These are phyloP conservation scores for Rutstroemia sp. DNA, from an alignment of 2,329 filamentous ascomycete genomes.

Conservation along the genomic window DNA sequence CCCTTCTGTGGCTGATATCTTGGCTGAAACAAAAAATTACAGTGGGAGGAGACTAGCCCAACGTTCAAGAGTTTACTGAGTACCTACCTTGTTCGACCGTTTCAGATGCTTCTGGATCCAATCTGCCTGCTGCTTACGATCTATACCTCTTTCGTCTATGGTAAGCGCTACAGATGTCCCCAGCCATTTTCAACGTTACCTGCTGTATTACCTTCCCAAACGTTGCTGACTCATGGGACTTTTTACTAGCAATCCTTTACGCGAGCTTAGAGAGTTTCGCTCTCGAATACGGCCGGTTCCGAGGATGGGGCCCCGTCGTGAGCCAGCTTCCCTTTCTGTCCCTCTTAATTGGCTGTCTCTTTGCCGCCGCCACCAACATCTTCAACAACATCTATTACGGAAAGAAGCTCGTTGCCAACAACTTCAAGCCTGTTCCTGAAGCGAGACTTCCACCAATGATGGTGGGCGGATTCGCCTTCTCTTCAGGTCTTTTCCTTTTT, in stretches of 20 bases:
- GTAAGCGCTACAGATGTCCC: conserved; percentile 32
- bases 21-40: neutral
- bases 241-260: conserved; percentile 19
- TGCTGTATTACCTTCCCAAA: neutral
- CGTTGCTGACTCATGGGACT: neutral
- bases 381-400: conserved; percentile 76
- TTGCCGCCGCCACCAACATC: conserved; percentile 64
- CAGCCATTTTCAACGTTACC: neutral
- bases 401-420: conserved; percentile 48
- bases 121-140: conserved; percentile 76
- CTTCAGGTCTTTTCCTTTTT: conserved; percentile 50
- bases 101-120: conserved; percentile 75
- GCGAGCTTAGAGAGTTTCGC: conserved; percentile 42
- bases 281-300: conserved; percentile 56
- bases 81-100: conserved; percentile 71
- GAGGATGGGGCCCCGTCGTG: conserved; percentile 49
- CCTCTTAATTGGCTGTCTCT: conserved; percentile 71
- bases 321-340: conserved; percentile 3
- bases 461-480: conserved; percentile 64
- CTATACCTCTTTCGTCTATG: conserved; percentile 78
- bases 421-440: conserved; percentile 69
- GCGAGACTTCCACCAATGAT: conserved; percentile 74
- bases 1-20: neutral
- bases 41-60: neutral
- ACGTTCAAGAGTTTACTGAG: conserved; percentile 57